Base-by-base conservation (phyloP, 192 early-diverging fungal species). In the Backusella luteola region DNA sequence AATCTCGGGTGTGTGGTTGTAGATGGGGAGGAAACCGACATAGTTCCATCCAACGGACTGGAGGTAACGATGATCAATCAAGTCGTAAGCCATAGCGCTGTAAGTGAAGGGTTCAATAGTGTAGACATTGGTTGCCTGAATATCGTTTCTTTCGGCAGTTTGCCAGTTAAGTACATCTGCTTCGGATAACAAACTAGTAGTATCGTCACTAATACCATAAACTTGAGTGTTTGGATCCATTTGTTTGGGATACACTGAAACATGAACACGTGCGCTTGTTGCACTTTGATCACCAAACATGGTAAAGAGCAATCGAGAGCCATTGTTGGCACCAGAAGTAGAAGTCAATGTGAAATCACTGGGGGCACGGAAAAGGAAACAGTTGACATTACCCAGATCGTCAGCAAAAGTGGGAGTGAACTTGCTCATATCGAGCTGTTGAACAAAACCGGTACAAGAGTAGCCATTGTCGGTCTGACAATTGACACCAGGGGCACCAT, bases 1-100 rank as follows among this genome's bases (percentile, higher is more conserved):
- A 42, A 81, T 72, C 42, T 70, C 76, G n/a, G 80, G 80, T 23
- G 80, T 81, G 3, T 67, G 72, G 63, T 81, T 81, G 42, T 73
- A 56, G 3, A 81, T 69, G 69, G 80, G 76, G 32, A 81, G 67
- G 73, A 81, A 81, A 53, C 80, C 80, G 36, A 81, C 80, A 69
- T 75, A 81, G 39, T 81, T 81, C 80, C 80, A 81, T n/a, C 80
- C 80, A 38, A 67, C 76, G 21, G 39, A 12, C 67, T 81, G 80
- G 17, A 81, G 49, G 38, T 81, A 81, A 5, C 53, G 71, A 32
- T 78, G 80, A 34, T 81, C 68, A 21, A 78, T 69, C 14, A 81
- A 21, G n/a, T 77, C 59, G 23, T 81, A 81, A 34, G 36, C 36
- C n/a, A 81, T 53, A 32, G 76, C 69, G 49, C 53, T 77, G 73